Percentiles rank a stretch among this genome's conserved stretches.
Conservation (phyloP, 2,329 filamentous ascomycete species). For the Colletotrichum costaricense region DNA sequence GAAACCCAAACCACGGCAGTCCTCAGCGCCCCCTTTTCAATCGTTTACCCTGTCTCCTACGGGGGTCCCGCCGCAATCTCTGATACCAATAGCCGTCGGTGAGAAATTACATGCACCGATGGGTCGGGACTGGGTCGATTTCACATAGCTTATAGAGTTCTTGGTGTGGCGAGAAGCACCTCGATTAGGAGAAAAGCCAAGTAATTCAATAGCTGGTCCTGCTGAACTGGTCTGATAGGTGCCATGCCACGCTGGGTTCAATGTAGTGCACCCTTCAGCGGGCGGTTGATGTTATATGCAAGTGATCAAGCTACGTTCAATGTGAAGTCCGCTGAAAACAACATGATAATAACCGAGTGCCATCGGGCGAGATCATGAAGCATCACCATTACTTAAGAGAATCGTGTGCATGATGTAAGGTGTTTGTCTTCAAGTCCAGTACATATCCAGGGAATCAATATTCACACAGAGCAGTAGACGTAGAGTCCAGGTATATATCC, state of each 20-base stretch:
- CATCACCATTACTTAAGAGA: not conserved
- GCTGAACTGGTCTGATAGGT: not conserved
- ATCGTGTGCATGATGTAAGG: not conserved
- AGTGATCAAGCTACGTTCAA: too few relatives aligned
- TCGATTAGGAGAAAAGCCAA: too few relatives aligned
- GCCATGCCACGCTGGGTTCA: not conserved
- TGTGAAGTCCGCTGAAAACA: too few relatives aligned
- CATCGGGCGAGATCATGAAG: too few relatives aligned
- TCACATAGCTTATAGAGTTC: not conserved
- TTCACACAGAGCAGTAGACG: constrained; percentile 25
- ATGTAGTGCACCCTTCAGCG: too few relatives aligned
- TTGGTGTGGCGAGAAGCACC: not conserved
- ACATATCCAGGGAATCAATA: constrained; percentile 11
- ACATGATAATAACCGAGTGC: too few relatives aligned
- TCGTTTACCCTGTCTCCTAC: not conserved
- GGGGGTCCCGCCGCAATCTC: not conserved
- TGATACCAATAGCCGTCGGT: not conserved
- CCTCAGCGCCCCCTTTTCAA: not conserved
- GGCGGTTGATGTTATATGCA: too few relatives aligned
- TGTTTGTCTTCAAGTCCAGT: not conserved
- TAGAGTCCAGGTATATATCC: constrained; percentile 32
- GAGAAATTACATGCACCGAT: not conserved
- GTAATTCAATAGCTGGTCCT: too few relatives aligned
- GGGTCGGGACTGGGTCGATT: not conserved
- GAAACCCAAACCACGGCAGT: not conserved